Evolutionary conservation across 2,329 filamentous ascomycete species (phyloP).

Genomic region (Penicillium brasilianum): DNA sequence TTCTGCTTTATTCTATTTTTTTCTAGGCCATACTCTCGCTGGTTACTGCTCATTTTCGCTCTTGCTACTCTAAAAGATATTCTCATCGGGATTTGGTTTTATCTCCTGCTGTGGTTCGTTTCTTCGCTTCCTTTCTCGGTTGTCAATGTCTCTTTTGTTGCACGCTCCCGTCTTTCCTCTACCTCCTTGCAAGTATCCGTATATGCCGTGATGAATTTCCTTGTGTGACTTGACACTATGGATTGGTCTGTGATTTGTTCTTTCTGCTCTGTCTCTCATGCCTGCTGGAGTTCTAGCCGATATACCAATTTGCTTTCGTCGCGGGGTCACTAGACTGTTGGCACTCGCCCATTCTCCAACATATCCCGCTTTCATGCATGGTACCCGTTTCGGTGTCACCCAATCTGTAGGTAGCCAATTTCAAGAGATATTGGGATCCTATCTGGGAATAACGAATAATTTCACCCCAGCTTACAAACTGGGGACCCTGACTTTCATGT

Average conservation of each 20-base stretch:
- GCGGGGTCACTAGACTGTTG: constrained; percentile 17
- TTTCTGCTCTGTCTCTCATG: constrained; percentile 16
- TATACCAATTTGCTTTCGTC: constrained; percentile 36
- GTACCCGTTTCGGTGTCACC: constrained; percentile 17
- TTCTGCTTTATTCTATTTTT: constrained; percentile 12
- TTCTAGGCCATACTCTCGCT: constrained; percentile 28
- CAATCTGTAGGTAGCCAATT: constrained; percentile 14
- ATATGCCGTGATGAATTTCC: constrained; percentile 33
- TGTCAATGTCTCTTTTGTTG: constrained; percentile 23
- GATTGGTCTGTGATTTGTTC: constrained; percentile 18
- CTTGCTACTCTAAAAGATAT: constrained; percentile 20
- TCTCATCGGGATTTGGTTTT: constrained; percentile 2
- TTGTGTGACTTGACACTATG: constrained; percentile 16
- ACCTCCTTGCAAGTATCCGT: constrained; percentile 27
- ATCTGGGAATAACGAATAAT: constrained; percentile 6
- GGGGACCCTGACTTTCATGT: no score
- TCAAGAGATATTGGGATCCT: not conserved
- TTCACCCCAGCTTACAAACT: no score
- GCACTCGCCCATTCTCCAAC: constrained; percentile 12
- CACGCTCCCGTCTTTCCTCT: constrained; percentile 11
- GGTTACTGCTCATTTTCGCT: constrained; percentile 29
- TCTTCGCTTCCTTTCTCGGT: constrained; percentile 7
- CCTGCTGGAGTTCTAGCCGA: constrained; percentile 33
- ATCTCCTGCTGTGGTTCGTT: constrained; percentile 7
- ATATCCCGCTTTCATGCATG: constrained; percentile 18